Evolutionary conservation across 495 filamentous ascomycete species (phyloP).

Genomic region (Thozetella sp.): DNA sequence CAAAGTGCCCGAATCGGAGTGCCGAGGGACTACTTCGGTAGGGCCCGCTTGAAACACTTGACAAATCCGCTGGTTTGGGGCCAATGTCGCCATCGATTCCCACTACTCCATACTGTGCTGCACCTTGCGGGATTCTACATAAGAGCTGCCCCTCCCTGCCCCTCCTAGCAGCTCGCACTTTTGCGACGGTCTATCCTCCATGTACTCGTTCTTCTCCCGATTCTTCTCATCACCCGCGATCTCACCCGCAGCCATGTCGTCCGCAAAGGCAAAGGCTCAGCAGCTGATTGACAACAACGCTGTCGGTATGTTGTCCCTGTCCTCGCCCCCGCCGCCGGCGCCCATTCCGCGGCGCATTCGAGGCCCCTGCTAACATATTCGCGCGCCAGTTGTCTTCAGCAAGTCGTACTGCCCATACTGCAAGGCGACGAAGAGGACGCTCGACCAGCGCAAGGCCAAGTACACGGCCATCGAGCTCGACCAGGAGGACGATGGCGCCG

Average conservation of each 20-base stretch:
- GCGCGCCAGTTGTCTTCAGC: conserved; percentile 79
- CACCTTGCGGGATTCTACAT: conserved; percentile 5
- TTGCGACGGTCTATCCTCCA: not conserved
- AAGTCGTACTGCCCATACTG: conserved; percentile 99
- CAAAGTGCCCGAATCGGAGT: too few species aligned
- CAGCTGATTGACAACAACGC: conserved; percentile 87
- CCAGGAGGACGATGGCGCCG: conserved; percentile 77
- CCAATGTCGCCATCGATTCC: not conserved
- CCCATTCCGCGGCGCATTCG: not conserved
- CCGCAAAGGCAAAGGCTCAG: conserved; percentile 85
- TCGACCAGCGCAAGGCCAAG: conserved; percentile 71
- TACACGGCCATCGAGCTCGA: conserved; percentile 82
- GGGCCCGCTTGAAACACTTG: too few species aligned
- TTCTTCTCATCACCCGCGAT: conserved; percentile 69
- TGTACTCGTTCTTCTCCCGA: conserved; percentile 78
- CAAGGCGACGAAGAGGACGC: conserved; percentile 70
- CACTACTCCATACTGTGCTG: not conserved
- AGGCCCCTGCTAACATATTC: not conserved
- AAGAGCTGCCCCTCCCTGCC: conserved; percentile 7
- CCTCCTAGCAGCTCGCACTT: too few species aligned
- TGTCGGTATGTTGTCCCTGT: conserved; percentile 64
- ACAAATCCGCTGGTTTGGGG: not conserved
- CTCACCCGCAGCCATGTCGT: conserved; percentile 71
- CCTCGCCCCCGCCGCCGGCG: not conserved
- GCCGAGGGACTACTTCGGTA: too few species aligned